Percentiles rank a stretch among this genome's conserved stretches.
phyloP scores from a whole-genome alignment of 768 basidiomycete species.

The Lactarius akahatsu region DNA sequence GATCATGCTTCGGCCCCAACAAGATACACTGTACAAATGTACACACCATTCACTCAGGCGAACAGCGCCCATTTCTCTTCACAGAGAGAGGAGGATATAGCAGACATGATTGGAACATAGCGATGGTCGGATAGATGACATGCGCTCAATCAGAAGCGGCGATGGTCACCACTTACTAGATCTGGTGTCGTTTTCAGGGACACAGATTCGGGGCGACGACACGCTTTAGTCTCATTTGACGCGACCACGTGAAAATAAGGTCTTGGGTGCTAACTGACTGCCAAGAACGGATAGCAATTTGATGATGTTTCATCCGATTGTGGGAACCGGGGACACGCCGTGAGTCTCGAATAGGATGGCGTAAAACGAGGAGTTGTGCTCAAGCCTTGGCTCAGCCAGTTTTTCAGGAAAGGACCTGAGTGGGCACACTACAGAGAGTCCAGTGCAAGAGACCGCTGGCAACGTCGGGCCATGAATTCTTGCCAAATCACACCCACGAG shows the following conservation, averaged over 20 bases:
- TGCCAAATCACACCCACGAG: neutral
- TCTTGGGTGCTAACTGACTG: neutral
- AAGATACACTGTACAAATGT: neutral
- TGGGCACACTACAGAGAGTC: neutral
- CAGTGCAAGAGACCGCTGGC: neutral
- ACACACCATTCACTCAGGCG: neutral
- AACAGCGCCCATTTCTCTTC: neutral
- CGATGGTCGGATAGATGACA: neutral
- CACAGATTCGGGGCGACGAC: neutral
- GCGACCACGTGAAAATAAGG: neutral
- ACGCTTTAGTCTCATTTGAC: neutral
- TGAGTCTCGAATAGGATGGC: neutral
- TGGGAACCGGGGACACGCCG: neutral
- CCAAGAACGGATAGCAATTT: neutral
- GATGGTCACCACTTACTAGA: neutral
- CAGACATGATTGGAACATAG: neutral
- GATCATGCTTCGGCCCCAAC: constrained; percentile 8
- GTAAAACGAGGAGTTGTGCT: too few relatives aligned
- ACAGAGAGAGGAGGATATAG: neutral
- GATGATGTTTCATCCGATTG: neutral
- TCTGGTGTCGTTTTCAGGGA: neutral
- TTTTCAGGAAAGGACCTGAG: neutral
- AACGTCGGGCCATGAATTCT: neutral
- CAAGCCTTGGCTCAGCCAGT: too few relatives aligned
- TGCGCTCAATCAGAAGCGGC: neutral